phyloP scores from a whole-genome alignment of 306 rosid species.

The Trifolium fragiferum region DNA sequence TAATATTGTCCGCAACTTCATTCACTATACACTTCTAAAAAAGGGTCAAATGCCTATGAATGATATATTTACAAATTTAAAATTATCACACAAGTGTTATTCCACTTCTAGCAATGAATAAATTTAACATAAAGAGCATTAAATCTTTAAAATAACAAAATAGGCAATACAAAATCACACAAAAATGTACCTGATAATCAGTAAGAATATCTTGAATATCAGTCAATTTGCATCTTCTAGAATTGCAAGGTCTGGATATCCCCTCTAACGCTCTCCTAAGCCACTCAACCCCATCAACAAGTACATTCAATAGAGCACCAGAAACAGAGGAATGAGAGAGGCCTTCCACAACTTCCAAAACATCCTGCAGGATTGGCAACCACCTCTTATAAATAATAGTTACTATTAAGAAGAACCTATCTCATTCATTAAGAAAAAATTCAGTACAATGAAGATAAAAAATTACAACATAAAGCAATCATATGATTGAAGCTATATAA shows the following conservation, averaged over 20 bases:
- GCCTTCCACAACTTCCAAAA: slow-evolving; percentile 65
- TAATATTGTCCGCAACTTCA: neutral
- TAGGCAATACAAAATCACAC: slow-evolving; percentile 29
- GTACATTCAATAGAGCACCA: slow-evolving; percentile 57
- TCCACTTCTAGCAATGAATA: slow-evolving; percentile 36
- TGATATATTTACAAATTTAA: slow-evolving; percentile 12
- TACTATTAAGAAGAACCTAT: slow-evolving; percentile 6
- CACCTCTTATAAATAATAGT: slow-evolving; percentile 31
- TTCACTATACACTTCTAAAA: neutral
- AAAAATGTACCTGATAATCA: slow-evolving; percentile 57
- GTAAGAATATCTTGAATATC: slow-evolving; percentile 72
- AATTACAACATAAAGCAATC: neutral
- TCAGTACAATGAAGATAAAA: slow-evolving; percentile 8
- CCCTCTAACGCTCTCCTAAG: slow-evolving; percentile 71
- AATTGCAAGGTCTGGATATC: slow-evolving; percentile 51
- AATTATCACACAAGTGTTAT: neutral
- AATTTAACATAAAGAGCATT: slow-evolving; percentile 1
- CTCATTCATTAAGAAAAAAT: neutral
- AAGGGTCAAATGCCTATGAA: slow-evolving; percentile 30
- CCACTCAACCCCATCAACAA: slow-evolving; percentile 76
- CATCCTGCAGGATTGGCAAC: slow-evolving; percentile 63
- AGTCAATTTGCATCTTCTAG: slow-evolving; percentile 62
- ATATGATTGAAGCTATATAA: neutral
- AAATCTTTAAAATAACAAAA: slow-evolving; percentile 16
- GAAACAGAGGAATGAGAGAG: slow-evolving; percentile 52